Base-by-base conservation (phyloP, 2,329 filamentous ascomycete species). In the Colletotrichum lini region DNA sequence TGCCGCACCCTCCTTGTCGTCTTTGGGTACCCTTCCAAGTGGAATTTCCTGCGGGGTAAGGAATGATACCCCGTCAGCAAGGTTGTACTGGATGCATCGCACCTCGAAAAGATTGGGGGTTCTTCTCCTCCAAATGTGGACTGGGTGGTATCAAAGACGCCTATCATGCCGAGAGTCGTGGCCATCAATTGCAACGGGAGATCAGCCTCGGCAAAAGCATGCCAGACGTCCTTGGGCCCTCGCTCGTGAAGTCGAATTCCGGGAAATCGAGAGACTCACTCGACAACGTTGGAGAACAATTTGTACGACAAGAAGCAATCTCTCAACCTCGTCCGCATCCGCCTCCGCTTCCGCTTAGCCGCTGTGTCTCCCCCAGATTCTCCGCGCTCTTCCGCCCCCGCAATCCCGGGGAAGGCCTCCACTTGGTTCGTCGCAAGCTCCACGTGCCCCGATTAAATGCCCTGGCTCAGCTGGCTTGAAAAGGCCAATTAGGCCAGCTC, bases 111-210 rank as follows among this genome's bases (percentile, higher is more conserved):
- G 45, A 53, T 42, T 40, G 67, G n/a, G 18, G 21, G 35, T n/a
- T 63, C 52, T 70, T 49, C 69, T 68, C 65, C 69, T 72, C 59
- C 52, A 72, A 64, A 54, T 53, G 69, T 72, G 69, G 69, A 44
- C 58, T 60, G 23, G 18, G 69, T 72, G 49, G 53, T 60, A 72
- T 72, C 65, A 3, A 40, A 49, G 58, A 59, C 53, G 4, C 12
- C n/a, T 18, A 21, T 38, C 10, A 12, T 54, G 69, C 65, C 49
- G 53, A 47, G 30, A 26, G 4, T 52, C 8, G 35, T 18, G 49
- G 47, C 23, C 45, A 21, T 56, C 40, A 16, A 16, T 52, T 18
- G 18, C 10, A 13, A 13, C 65, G 65, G 65, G 58, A 72, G 69
- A 68, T 59, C 58, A 53, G 30, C 65, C 15, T 44, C n/a, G 38